Conservation (phyloP, 23 red algal genomes). For the Chondrus crispus region DNA sequence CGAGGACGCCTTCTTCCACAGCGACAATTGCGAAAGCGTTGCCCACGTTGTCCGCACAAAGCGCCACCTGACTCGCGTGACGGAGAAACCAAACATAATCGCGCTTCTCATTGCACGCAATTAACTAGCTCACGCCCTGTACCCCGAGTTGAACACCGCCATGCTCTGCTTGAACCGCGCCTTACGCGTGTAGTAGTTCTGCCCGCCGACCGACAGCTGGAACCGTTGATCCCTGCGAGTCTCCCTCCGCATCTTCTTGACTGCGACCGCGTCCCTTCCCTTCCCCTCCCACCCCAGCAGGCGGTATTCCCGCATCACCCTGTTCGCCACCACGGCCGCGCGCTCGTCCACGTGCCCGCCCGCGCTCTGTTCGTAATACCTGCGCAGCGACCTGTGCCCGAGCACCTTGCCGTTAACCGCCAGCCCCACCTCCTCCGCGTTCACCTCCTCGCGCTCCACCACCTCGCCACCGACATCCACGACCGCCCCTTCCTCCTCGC, state of each 20-base stretch:
- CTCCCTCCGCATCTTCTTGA: neutral
- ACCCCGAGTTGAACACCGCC: slow-evolving; percentile 87
- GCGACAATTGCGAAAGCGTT: too few relatives aligned
- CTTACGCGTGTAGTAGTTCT: slow-evolving; percentile 67
- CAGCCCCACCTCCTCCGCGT: slow-evolving; percentile 36
- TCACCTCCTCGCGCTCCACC: slow-evolving; percentile 16
- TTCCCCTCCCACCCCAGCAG: slow-evolving; percentile 27
- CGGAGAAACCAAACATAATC: neutral
- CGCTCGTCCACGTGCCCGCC: neutral
- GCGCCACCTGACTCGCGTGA: neutral
- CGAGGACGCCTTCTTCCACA: too few relatives aligned
- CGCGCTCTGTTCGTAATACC: slow-evolving; percentile 63
- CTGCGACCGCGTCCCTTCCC: neutral
- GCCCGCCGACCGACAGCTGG: neutral
- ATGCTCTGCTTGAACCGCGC: slow-evolving; percentile 31
- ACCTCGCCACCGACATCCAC: neutral
- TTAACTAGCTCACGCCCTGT: slow-evolving; percentile 22
- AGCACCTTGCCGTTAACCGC: neutral
- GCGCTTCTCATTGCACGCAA: too few relatives aligned
- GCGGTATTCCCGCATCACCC: neutral
- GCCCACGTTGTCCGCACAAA: neutral
- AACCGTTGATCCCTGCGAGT: neutral
- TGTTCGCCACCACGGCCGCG: slow-evolving; percentile 24
- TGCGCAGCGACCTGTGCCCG: slow-evolving; percentile 55
- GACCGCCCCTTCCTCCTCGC: slow-evolving; percentile 20